A percentile compares a stretch with the other conserved stretches of the same genome.
phyloP scores from a whole-genome alignment of 1,139 yeast species.

The Candida sp. region DNA sequence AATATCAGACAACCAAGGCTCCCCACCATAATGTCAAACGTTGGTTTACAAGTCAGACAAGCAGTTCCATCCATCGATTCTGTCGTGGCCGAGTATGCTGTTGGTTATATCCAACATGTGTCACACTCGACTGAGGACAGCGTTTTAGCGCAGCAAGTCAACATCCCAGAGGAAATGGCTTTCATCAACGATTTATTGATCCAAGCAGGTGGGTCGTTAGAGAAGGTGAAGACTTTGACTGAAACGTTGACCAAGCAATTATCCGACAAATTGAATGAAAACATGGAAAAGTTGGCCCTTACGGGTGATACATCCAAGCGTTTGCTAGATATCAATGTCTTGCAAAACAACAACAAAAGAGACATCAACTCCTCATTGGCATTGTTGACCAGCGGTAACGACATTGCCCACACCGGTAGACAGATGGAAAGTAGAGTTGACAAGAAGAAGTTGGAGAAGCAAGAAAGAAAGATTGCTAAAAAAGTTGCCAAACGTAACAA shows the following conservation, averaged over 20 bases:
- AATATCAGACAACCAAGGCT: background rate
- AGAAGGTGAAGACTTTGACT: slow-evolving; percentile 55
- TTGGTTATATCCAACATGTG: slow-evolving; percentile 85
- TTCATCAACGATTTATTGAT: slow-evolving; percentile 67
- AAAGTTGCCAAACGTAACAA: slow-evolving; percentile 95
- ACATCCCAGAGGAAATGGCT: slow-evolving; percentile 65
- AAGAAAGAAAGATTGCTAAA: slow-evolving; percentile 95
- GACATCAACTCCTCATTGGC: slow-evolving; percentile 76
- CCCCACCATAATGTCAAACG: slow-evolving; percentile 46
- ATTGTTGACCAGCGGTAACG: slow-evolving; percentile 74
- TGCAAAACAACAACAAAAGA: slow-evolving; percentile 64
- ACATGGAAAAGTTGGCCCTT: slow-evolving; percentile 68
- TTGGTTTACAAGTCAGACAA: slow-evolving; percentile 78
- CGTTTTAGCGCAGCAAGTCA: slow-evolving; percentile 74
- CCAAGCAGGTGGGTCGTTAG: slow-evolving; percentile 81
- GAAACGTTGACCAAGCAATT: slow-evolving; percentile 51
- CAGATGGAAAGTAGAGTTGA: slow-evolving; percentile 94
- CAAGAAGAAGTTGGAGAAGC: slow-evolving; percentile 94
- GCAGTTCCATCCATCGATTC: slow-evolving; percentile 89
- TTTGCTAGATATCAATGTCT: slow-evolving; percentile 68
- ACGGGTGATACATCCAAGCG: slow-evolving; percentile 87
- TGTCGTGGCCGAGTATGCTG: slow-evolving; percentile 90
- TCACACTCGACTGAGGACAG: slow-evolving; percentile 79
- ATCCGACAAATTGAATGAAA: slow-evolving; percentile 61
- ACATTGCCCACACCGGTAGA: slow-evolving; percentile 91